A percentile compares a stretch with the other conserved stretches of the same genome.
Evolutionary conservation across 2,329 filamentous ascomycete species (phyloP).

Genomic region (Spiromastix sp.): DNA sequence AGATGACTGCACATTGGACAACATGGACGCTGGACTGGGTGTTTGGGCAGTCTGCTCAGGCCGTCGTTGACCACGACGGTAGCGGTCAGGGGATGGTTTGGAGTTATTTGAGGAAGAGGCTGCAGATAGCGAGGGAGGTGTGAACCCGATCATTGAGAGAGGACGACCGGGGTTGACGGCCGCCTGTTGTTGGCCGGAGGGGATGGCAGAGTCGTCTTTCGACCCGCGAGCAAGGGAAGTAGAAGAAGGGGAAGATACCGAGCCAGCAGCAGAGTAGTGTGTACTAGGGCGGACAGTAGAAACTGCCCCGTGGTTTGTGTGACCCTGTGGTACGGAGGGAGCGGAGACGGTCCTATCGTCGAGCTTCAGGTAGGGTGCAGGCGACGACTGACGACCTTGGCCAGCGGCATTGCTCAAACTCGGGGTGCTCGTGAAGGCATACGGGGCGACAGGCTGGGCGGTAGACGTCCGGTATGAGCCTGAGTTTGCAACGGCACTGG

Average conservation of each 20-base stretch:
- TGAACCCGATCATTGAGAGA: conserved; percentile 41
- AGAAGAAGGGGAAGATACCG: conserved; percentile 44
- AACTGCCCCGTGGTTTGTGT: conserved; percentile 19
- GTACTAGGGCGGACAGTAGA: conserved; percentile 26
- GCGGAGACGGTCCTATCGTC: conserved; percentile 47
- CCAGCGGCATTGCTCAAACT: conserved; percentile 43
- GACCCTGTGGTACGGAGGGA: conserved; percentile 35
- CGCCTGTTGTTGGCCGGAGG: conserved; percentile 28
- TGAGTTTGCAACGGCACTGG: conserved; percentile 4
- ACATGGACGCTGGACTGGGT: background rate
- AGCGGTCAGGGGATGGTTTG: conserved; percentile 71
- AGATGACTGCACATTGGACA: background rate
- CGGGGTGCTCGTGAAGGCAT: conserved; percentile 65
- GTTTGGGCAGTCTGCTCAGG: conserved; percentile 27
- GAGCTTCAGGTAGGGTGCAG: conserved; percentile 43
- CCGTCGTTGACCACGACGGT: conserved; percentile 57
- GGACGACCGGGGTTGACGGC: conserved; percentile 30
- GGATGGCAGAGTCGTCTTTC: conserved; percentile 40
- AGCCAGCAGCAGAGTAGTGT: conserved; percentile 40
- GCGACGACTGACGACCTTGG: conserved; percentile 43
- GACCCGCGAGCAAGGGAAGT: conserved; percentile 34
- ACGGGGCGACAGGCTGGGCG: conserved; percentile 59
- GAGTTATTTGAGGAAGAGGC: conserved; percentile 44
- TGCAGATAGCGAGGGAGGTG: conserved; percentile 41
- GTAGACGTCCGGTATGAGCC: conserved; percentile 20